Percentiles rank a stretch among this genome's conserved stretches.
Conservation (phyloP, 108 stramenopile species). For the Cyclotella kingstonii region DNA sequence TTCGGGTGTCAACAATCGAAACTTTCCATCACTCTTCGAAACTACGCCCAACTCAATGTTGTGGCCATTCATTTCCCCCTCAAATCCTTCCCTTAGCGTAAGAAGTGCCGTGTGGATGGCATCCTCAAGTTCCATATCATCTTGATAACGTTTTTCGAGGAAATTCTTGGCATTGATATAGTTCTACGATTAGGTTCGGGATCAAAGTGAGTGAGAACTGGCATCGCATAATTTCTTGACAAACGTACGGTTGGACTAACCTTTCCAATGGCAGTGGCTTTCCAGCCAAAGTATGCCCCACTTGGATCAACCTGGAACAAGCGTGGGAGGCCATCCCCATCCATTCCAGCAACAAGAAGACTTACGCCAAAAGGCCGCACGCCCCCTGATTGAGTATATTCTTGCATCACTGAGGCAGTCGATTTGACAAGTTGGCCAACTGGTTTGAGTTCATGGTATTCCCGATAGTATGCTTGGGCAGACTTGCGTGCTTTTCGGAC, state of each 20-base stretch:
- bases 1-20: slow-evolving; percentile 92
- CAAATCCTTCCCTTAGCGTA: slow-evolving; percentile 98
- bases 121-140: slow-evolving; percentile 99
- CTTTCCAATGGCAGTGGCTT: slow-evolving; percentile 99
- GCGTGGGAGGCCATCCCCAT: slow-evolving; percentile 90
- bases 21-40: slow-evolving; percentile 81
- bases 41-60: slow-evolving; percentile 99
- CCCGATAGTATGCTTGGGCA: slow-evolving; percentile 89
- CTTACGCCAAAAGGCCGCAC: slow-evolving; percentile 97
- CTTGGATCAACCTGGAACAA: slow-evolving; percentile 98
- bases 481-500: slow-evolving; percentile 94
- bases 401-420: slow-evolving; percentile 97
- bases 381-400: slow-evolving; percentile 95
- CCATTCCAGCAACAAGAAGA: slow-evolving; percentile 93
- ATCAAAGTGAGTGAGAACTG: neutral
- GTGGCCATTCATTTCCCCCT: slow-evolving; percentile 98
- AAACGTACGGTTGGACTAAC: neutral
- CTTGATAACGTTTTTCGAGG: slow-evolving; percentile 94
- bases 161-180: slow-evolving; percentile 98
- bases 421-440: slow-evolving; percentile 91
- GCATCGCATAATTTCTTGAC: neutral
- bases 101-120: slow-evolving; percentile 98
- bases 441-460: slow-evolving; percentile 91
- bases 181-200: slow-evolving; percentile 41
- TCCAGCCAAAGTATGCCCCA: slow-evolving; percentile 99